These are phyloP conservation scores for Samsoniella hepiali DNA, from an alignment of 2,329 filamentous ascomycete genomes.

Conservation along the genomic window DNA sequence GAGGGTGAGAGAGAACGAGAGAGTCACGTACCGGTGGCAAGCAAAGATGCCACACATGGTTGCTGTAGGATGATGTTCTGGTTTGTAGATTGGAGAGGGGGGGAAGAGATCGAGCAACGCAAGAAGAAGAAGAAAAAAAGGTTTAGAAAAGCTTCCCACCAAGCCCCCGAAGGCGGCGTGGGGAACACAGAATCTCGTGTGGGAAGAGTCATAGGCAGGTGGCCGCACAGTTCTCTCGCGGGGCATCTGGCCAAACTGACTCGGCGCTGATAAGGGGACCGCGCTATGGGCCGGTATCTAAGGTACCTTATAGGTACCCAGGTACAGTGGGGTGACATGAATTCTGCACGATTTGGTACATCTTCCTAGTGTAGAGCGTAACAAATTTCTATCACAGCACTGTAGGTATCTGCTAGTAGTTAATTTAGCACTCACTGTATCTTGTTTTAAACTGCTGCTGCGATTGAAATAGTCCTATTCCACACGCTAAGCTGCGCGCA, in stretches of 20 bases:
- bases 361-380: no score
- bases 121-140: neutral
- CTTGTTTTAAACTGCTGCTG: no score
- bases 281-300: neutral
- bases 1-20: constrained; percentile 25
- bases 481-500: no score
- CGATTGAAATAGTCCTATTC: no score
- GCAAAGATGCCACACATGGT: constrained; percentile 97
- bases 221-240: neutral
- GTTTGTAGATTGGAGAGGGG: constrained; percentile 16
- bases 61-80: constrained; percentile 29
- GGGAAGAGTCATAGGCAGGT: constrained; percentile 10
- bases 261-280: constrained; percentile 1
- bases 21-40: constrained; percentile 70
- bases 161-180: constrained; percentile 18
- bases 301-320: no score
- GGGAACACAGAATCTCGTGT: constrained; percentile 2
- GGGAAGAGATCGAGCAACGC: neutral
- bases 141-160: constrained; percentile 7
- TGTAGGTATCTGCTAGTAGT: no score
- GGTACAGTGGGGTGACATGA: no score
- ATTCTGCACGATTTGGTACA: no score
- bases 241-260: constrained; percentile 1
- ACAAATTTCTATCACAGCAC: no score
- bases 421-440: neutral